phyloP scores from a whole-genome alignment of 305 asterid species.

The Fraxinus dipetala region DNA sequence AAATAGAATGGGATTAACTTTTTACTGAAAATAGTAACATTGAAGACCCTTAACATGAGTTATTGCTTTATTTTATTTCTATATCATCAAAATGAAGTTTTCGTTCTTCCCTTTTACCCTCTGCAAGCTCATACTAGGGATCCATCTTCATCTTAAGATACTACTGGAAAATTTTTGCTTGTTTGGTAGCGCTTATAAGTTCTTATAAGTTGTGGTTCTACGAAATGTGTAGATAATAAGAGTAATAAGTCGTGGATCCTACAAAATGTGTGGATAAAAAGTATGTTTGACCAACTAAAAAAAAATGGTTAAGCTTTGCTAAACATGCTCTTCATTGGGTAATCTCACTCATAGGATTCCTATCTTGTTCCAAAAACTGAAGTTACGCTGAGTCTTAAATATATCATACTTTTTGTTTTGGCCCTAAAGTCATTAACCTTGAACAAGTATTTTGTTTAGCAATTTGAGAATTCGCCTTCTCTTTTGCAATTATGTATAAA shows the following conservation, averaged over 20 bases:
- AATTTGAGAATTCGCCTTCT: background rate
- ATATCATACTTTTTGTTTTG: background rate
- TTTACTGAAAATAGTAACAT: background rate
- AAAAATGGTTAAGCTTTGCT: background rate
- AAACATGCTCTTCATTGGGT: background rate
- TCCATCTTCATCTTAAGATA: background rate
- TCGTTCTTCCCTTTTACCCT: background rate
- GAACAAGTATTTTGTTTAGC: background rate
- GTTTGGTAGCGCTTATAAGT: background rate
- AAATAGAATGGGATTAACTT: background rate
- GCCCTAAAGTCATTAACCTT: background rate
- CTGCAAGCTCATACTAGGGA: background rate
- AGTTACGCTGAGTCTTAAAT: background rate
- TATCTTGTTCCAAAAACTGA: background rate
- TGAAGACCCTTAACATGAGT: background rate
- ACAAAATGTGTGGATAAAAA: background rate
- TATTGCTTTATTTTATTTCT: background rate
- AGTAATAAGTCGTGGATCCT: background rate
- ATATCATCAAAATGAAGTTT: background rate
- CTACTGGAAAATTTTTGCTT: background rate
- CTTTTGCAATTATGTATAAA: background rate
- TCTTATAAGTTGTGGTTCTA: background rate
- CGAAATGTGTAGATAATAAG: background rate
- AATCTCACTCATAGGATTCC: background rate
- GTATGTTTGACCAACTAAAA: background rate